phyloP scores from a whole-genome alignment of 495 filamentous ascomycete species.

The Penicillium bialowiezense region DNA sequence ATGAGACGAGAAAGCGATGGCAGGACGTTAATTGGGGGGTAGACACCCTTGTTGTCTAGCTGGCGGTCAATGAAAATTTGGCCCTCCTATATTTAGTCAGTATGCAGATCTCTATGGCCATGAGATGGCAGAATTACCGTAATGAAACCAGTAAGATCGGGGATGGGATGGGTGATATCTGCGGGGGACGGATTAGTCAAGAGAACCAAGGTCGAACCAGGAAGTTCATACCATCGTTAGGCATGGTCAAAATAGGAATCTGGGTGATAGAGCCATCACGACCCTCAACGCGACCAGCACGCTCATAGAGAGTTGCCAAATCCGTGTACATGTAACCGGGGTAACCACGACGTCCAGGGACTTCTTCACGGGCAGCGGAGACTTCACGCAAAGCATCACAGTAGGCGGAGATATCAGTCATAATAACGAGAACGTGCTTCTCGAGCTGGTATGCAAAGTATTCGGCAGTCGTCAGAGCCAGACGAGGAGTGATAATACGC shows the following conservation, averaged over 20 bases:
- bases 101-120: not conserved
- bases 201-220: too few species aligned
- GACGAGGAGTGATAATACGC: conserved; percentile 99
- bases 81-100: conserved; percentile 55
- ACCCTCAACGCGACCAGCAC: conserved; percentile 95
- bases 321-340: conserved; percentile 99
- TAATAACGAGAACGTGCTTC: conserved; percentile 98
- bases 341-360: conserved; percentile 98
- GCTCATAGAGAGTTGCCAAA: conserved; percentile 99
- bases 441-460: conserved; percentile 99
- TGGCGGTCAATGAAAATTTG: conserved; percentile 98
- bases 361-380: conserved; percentile 97
- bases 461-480: conserved; percentile 96
- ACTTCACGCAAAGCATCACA: conserved; percentile 98
- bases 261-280: conserved; percentile 98
- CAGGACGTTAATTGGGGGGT: conserved; percentile 98
- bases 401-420: conserved; percentile 97
- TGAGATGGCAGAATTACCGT: conserved; percentile 39
- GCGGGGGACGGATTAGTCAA: too few species aligned
- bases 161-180: conserved; percentile 99
- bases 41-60: conserved; percentile 92
- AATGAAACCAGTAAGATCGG: conserved; percentile 98
- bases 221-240: conserved; percentile 96
- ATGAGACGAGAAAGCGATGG: conserved; percentile 98
- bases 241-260: conserved; percentile 98